Percentiles rank a stretch among this genome's conserved stretches.
phyloP scores from a whole-genome alignment of 352 stramenopile species.

The Aphanomyces euteiches region DNA sequence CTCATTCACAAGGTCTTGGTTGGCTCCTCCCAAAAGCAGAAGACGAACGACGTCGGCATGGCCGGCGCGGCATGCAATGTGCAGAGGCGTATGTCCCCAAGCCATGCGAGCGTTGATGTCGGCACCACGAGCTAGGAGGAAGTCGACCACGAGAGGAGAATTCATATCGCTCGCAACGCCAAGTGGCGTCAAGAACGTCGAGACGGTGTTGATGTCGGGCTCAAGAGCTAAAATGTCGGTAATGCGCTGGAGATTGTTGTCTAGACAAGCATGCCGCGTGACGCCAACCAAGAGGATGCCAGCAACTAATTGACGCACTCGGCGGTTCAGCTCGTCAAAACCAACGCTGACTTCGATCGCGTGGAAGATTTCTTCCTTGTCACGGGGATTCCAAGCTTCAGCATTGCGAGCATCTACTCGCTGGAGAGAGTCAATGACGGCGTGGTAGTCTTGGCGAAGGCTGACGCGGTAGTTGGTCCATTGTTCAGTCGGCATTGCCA shows the following conservation, averaged over 20 bases:
- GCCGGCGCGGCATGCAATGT: constrained; percentile 15
- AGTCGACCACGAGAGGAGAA: constrained; percentile 21
- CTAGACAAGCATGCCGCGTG: constrained; percentile 14
- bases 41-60: constrained; percentile 15
- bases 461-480: constrained; percentile 25
- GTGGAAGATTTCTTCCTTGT: constrained; percentile 14
- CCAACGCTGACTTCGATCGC: constrained; percentile 9
- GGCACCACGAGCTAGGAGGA: constrained; percentile 15
- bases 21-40: constrained; percentile 5
- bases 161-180: constrained; percentile 23
- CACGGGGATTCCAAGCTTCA: constrained; percentile 18
- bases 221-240: neutral
- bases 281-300: constrained; percentile 25
- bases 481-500: constrained; percentile 31
- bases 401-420: constrained; percentile 12
- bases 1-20: neutral
- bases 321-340: constrained; percentile 27
- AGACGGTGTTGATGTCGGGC: constrained; percentile 22
- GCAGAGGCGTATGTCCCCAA: constrained; percentile 10
- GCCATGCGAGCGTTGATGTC: constrained; percentile 14
- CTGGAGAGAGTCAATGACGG: constrained; percentile 5
- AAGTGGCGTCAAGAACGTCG: constrained; percentile 18
- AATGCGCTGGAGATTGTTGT: constrained; percentile 16
- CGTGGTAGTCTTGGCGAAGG: constrained; percentile 21
- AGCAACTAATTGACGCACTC: constrained; percentile 20